phyloP scores from a whole-genome alignment of 106 monocot genomes.

The Gastrodia elata region DNA sequence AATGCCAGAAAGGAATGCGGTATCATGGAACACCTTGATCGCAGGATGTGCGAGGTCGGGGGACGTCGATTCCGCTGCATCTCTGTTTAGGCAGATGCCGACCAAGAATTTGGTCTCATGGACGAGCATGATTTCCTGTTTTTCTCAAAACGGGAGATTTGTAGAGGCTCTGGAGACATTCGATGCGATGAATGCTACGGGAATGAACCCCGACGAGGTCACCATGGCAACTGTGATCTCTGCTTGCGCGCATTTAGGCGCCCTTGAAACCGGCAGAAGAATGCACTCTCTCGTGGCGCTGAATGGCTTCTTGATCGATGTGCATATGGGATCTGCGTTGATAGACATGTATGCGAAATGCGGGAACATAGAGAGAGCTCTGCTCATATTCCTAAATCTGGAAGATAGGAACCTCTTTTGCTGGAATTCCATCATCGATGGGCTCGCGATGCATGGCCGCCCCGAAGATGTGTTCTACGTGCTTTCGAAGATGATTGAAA shows the following conservation, averaged over 20 bases:
- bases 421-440: constrained; percentile 66
- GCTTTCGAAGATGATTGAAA: constrained; percentile 31
- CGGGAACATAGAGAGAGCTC: constrained; percentile 37
- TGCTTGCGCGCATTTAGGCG: constrained; percentile 59
- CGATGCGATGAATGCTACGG: constrained; percentile 25
- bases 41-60: constrained; percentile 35
- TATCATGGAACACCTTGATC: constrained; percentile 48
- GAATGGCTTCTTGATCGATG: constrained; percentile 28
- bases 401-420: constrained; percentile 47
- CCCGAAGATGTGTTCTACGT: constrained; percentile 31
- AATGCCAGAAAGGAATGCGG: constrained; percentile 35
- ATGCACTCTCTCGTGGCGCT: constrained; percentile 13
- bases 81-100: constrained; percentile 37
- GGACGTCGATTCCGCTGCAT: constrained; percentile 28
- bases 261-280: constrained; percentile 33
- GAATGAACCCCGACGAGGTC: constrained; percentile 38
- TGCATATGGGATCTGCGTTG: constrained; percentile 51
- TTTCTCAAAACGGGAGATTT: constrained; percentile 27
- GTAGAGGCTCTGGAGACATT: constrained; percentile 39
- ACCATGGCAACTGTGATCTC: constrained; percentile 43
- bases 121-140: constrained; percentile 69
- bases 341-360: constrained; percentile 83
- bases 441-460: constrained; percentile 43
- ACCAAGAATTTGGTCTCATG: constrained; percentile 48
- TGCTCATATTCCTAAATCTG: constrained; percentile 50